Evolutionary conservation across 2,329 filamentous ascomycete genomes (phyloP), one percentile per base, ranked within the genome.

Genomic region (Verticillium klebahnii): DNA sequence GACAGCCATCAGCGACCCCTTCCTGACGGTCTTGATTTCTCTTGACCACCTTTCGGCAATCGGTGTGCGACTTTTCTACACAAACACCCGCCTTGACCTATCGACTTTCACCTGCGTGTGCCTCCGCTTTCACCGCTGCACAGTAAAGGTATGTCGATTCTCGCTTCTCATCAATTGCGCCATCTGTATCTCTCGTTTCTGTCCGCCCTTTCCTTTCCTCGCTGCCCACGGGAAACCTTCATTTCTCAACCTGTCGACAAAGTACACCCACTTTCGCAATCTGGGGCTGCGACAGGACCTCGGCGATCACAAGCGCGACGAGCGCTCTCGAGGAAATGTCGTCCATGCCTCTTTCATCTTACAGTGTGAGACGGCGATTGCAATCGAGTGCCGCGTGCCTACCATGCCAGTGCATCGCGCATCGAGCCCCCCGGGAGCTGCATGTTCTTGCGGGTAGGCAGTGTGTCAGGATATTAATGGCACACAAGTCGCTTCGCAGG

Each of bases 381-480:
- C 36, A 3, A 12, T 23, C 17, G 50, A 54, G 17, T 54, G 50
- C 36, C 3, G 36, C 36, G 36, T 15, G 12, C 36, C 36, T 29
- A 29, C 29, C 29, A 29, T 29, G 29, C 29, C 29, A 29, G 29
- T 29, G 29, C 29, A 52, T 23, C n/a, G 45, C 8, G 19, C 45
- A 3, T 23, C 19, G n/a, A 19, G n/a, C 17, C 45, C 45, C 19
- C 19, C 19, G 45, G 45, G 19, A 52, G 45, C 45, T 52, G 19
- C 45, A 52, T 52, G 45, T 23, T 19, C n/a, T n/a, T 29, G n/a
- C 37, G 37, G 37, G 37, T 15, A 32, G 54, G 54, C 29, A 32
- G 25, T 37, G 55, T 57, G 34, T 57, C 55, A 57, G 55, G 55
- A 36, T 57, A 57, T 57, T 36, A 57, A 37, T 57, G 55, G 55